Evolutionary conservation across 805 yeast genomes (phyloP).

Genomic region (Candida xiaguanensis): DNA sequence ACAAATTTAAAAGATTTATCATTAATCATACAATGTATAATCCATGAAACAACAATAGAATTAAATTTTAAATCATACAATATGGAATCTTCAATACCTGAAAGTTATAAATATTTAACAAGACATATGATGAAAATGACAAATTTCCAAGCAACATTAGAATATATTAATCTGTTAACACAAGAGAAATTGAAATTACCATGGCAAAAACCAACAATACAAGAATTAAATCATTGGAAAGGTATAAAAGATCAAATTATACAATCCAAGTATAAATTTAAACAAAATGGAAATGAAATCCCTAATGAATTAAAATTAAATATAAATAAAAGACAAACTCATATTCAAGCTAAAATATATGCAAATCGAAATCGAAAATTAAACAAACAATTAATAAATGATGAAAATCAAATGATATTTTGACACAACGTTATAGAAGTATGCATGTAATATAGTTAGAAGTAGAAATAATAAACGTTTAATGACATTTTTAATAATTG

Average conservation of each 20-base stretch:
- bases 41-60: conserved; percentile 13
- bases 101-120: conserved; percentile 16
- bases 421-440: too few relatives aligned
- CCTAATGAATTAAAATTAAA: not conserved
- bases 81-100: conserved; percentile 9
- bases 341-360: conserved; percentile 2
- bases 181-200: conserved; percentile 1
- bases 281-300: not conserved
- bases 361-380: conserved; percentile 11
- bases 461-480: not conserved
- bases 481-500: not conserved
- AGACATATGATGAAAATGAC: conserved; percentile 10
- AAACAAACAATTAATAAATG: conserved; percentile 10
- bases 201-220: conserved; percentile 4
- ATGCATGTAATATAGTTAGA: too few relatives aligned
- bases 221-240: conserved; percentile 12
- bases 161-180: conserved; percentile 8
- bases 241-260: conserved; percentile 7
- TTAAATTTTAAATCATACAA: conserved; percentile 12
- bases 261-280: not conserved
- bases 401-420: conserved; percentile 1
- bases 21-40: conserved; percentile 12
- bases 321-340: conserved; percentile 1
- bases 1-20: conserved; percentile 2
- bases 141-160: conserved; percentile 14